Conservation (phyloP, 345 rosid genomes). For the Gossypium anomalum region DNA sequence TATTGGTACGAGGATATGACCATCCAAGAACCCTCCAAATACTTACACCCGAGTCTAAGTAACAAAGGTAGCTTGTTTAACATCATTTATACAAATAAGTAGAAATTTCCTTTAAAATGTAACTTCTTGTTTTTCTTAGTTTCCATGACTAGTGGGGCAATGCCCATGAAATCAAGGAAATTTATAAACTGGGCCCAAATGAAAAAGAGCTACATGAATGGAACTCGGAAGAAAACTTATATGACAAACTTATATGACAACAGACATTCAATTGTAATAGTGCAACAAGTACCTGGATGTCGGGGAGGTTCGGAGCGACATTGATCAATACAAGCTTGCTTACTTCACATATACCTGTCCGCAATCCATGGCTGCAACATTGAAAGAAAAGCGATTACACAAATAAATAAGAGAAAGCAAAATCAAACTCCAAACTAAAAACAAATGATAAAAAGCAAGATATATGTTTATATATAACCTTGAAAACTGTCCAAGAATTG, state of each 20-base stretch:
- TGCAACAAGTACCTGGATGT: slow-evolving; percentile 62
- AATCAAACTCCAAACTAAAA: neutral
- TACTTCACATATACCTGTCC: slow-evolving; percentile 94
- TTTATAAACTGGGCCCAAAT: neutral
- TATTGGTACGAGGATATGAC: no score
- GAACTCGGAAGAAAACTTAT: neutral
- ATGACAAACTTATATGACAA: neutral
- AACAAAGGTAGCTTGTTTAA: neutral
- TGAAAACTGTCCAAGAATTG: slow-evolving; percentile 93
- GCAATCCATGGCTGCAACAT: slow-evolving; percentile 74
- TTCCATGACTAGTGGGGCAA: neutral
- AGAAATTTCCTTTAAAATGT: neutral
- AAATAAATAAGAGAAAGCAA: slow-evolving; percentile 7
- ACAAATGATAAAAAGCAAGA: neutral
- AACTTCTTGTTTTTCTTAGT: neutral
- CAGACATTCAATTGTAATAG: neutral
- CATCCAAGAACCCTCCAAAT: neutral
- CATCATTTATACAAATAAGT: neutral
- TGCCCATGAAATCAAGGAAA: neutral
- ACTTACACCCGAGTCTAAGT: neutral
- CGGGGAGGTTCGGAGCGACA: slow-evolving; percentile 84
- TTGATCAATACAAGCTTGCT: slow-evolving; percentile 79
- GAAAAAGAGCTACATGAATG: neutral
- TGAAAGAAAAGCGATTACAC: slow-evolving; percentile 16
- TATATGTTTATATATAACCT: slow-evolving; percentile 41